Conservation (phyloP, 2,329 filamentous ascomycete species). For the Fusarium pininemorale region DNA sequence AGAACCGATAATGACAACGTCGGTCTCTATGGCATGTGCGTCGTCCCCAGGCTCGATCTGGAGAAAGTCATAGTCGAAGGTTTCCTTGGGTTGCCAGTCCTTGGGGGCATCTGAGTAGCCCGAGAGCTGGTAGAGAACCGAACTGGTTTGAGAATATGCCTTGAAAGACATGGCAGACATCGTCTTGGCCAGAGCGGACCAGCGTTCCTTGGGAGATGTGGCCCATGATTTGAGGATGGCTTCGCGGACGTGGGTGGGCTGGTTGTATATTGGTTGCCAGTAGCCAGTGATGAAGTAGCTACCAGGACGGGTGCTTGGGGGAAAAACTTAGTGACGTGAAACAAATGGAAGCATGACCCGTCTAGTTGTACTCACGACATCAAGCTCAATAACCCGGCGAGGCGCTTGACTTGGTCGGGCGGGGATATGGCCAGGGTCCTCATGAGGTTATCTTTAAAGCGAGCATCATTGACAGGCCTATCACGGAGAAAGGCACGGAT, state of each 20-base stretch:
- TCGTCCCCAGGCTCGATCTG: slow-evolving; percentile 58
- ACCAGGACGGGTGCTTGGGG: slow-evolving; percentile 67
- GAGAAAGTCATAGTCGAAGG: slow-evolving; percentile 68
- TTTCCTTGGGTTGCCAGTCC: slow-evolving; percentile 59
- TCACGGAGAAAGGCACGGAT: slow-evolving; percentile 64
- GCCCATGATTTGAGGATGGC: slow-evolving; percentile 70
- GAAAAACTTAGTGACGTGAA: not conserved
- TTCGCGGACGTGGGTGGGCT: slow-evolving; percentile 68
- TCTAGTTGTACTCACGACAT: slow-evolving; percentile 55
- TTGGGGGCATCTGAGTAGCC: slow-evolving; percentile 66
- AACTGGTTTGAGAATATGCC: slow-evolving; percentile 64
- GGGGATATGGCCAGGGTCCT: slow-evolving; percentile 53
- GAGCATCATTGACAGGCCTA: slow-evolving; percentile 60
- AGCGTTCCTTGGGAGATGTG: slow-evolving; percentile 62
- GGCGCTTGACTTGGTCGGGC: slow-evolving; percentile 43
- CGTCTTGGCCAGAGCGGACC: slow-evolving; percentile 65
- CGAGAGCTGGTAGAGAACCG: slow-evolving; percentile 62
- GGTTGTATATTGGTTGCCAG: slow-evolving; percentile 67
- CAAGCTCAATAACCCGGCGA: slow-evolving; percentile 52
- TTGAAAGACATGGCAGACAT: slow-evolving; percentile 64
- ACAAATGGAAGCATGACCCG: not conserved
- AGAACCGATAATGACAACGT: slow-evolving; percentile 86
- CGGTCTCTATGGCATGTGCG: slow-evolving; percentile 73
- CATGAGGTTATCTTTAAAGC: slow-evolving; percentile 61
- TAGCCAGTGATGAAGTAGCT: slow-evolving; percentile 75